Conservation (phyloP, 306 rosid species). For the Parietaria judaica region DNA sequence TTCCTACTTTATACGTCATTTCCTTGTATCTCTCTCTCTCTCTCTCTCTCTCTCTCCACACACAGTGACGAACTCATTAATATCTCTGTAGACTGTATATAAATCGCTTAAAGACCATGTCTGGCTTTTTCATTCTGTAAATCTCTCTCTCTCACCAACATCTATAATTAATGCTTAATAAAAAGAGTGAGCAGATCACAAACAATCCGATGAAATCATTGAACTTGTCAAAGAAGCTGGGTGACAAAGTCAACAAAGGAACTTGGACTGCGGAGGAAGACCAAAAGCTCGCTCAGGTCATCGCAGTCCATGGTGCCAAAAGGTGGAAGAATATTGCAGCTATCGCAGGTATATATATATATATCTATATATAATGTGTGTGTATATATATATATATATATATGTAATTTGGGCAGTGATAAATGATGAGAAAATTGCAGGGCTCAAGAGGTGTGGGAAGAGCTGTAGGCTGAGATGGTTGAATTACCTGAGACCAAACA, state of each 20-base stretch:
- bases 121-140: too few relatives aligned
- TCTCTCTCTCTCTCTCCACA: background rate
- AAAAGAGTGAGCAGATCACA: too few relatives aligned
- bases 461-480: constrained; percentile 33
- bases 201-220: too few relatives aligned
- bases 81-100: too few relatives aligned
- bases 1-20: too few relatives aligned
- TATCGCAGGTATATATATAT: constrained; percentile 18
- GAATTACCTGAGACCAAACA: constrained; percentile 26
- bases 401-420: background rate
- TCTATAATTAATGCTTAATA: too few relatives aligned
- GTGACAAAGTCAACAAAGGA: constrained; percentile 11
- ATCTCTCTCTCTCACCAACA: too few relatives aligned
- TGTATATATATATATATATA: background rate
- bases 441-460: constrained; percentile 28
- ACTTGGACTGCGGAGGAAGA: constrained; percentile 28
- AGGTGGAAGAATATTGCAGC: constrained; percentile 21
- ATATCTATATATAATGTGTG: background rate
- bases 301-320: constrained; percentile 21
- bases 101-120: too few relatives aligned
- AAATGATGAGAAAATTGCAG: background rate
- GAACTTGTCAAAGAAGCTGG: background rate
- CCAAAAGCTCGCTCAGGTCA: constrained; percentile 9
- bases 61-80: too few relatives aligned
- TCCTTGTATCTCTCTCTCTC: background rate